These are phyloP conservation scores for Schizonepeta tenuifolia DNA, from an alignment of 257 asterid genomes.

Conservation along the genomic window DNA sequence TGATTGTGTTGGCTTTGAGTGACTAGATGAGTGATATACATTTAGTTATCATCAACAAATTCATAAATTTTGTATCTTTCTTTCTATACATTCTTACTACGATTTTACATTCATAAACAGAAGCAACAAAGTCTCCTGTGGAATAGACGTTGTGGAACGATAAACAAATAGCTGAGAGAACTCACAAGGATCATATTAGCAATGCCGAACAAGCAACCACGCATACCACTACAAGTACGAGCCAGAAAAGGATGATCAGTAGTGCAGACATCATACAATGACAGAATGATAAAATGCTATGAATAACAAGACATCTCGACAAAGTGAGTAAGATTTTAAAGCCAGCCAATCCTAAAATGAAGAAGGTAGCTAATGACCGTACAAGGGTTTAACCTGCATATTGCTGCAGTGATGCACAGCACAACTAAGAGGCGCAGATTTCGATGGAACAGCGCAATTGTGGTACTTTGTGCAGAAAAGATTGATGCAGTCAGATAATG, in stretches of 20 bases:
- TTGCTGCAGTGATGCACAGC: slow-evolving; percentile 73
- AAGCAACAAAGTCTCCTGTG: slow-evolving; percentile 21
- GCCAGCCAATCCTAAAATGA: slow-evolving; percentile 24
- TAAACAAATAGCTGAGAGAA: slow-evolving; percentile 28
- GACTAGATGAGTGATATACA: no score
- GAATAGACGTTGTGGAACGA: slow-evolving; percentile 12
- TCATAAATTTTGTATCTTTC: background rate
- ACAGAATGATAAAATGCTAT: slow-evolving; percentile 21
- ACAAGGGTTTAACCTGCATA: slow-evolving; percentile 90
- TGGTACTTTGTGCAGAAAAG: slow-evolving; percentile 87
- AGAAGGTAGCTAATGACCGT: slow-evolving; percentile 65
- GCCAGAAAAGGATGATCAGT: slow-evolving; percentile 41
- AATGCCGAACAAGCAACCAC: slow-evolving; percentile 83
- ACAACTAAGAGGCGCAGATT: slow-evolving; percentile 71
- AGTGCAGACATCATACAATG: slow-evolving; percentile 15
- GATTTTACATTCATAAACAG: slow-evolving; percentile 12
- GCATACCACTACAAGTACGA: slow-evolving; percentile 71
- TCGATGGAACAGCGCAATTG: slow-evolving; percentile 61
- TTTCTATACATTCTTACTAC: background rate
- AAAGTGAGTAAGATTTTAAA: slow-evolving; percentile 13
- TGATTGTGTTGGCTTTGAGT: no score
- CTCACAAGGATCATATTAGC: slow-evolving; percentile 98
- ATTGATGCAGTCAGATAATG: slow-evolving; percentile 87
- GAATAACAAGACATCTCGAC: slow-evolving; percentile 14
- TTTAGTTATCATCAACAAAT: slow-evolving; percentile 7